Base-by-base conservation (phyloP, 768 basidiomycete genomes). In the Tulasnella sp. region DNA sequence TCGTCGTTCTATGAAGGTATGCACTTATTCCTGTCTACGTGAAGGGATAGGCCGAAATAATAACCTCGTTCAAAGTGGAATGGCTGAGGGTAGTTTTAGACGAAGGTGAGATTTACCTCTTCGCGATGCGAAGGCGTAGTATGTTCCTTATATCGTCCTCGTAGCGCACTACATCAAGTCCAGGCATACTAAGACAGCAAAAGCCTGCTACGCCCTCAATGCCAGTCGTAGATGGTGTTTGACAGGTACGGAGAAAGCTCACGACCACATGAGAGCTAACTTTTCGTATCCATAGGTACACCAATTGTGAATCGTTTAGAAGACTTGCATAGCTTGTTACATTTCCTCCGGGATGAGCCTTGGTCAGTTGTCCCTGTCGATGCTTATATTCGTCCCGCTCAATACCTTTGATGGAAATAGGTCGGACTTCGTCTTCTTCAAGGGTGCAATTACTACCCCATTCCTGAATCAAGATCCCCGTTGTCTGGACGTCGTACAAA, bases 241-340 rank as follows among this genome's bases (percentile, higher is more conserved):
- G 27, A 95, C 91, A 11, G 91, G 86, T 79, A 64, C 21, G 69
- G 62, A 50, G 26, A 55, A 24, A 9, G 23, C 27, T 43, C 24
- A 13, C 19, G 42, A n/a, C 32, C 27, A 17, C 27, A 32, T 49
- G 47, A 11, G 13, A 23, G 32, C 43, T 53, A 19, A 19, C 7
- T 30, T 51, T 43, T 30, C 23, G 32, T 9, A 51, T 56, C 42
- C 56, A 79, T 86, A 91, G 11, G n/a, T 38, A 98, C 95, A 3
- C 95, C 95, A 0, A 97, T 98, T 61, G 89, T 96, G 58, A 98
- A 98, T 69, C 83, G 85, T 63, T 76, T 95, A 4, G 89, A 94
- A 65, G 95, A 98, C 67, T 75, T 98, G 15, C 92, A 86, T 67
- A 70, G 71, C 63, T 68, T 71, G n/a, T 61, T 48, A 21, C 58